These are phyloP conservation scores for Diaporthe vexans DNA, from an alignment of 2,329 filamentous ascomycete genomes.

Conservation along the genomic window DNA sequence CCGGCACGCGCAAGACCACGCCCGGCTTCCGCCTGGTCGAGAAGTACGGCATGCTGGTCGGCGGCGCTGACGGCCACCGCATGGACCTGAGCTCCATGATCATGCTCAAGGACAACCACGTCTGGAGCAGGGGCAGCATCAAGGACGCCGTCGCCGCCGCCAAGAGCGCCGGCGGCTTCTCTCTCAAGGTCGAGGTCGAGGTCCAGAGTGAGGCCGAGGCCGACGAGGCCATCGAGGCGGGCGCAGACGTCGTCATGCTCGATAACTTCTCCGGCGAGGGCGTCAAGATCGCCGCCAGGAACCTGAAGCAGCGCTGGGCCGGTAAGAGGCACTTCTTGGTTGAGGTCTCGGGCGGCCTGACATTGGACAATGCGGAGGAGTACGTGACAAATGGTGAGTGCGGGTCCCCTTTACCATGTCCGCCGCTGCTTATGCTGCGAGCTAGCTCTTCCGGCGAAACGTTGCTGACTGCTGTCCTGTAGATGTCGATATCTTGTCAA, in stretches of 20 bases:
- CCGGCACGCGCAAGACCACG: constrained; percentile 96
- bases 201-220: constrained; percentile 90
- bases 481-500: constrained; percentile 96
- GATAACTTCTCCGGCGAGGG: constrained; percentile 92
- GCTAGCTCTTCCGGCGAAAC: neutral
- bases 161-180: constrained; percentile 87
- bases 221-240: constrained; percentile 89
- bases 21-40: constrained; percentile 95
- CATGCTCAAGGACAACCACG: constrained; percentile 99
- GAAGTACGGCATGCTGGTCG: constrained; percentile 97
- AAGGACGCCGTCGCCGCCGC: constrained; percentile 87
- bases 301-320: constrained; percentile 84
- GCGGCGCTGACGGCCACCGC: constrained; percentile 90
- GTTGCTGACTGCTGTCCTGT: constrained; percentile 39
- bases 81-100: constrained; percentile 95
- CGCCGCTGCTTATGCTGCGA: neutral
- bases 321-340: constrained; percentile 82
- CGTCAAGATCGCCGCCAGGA: constrained; percentile 80
- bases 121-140: constrained; percentile 92
- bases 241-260: constrained; percentile 96
- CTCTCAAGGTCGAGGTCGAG: constrained; percentile 96
- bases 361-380: constrained; percentile 82
- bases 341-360: constrained; percentile 93
- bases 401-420: neutral
- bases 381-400: constrained; percentile 82